These are phyloP conservation scores for Blastomyces parvus DNA, from an alignment of 2,329 filamentous ascomycete species.

Conservation along the genomic window DNA sequence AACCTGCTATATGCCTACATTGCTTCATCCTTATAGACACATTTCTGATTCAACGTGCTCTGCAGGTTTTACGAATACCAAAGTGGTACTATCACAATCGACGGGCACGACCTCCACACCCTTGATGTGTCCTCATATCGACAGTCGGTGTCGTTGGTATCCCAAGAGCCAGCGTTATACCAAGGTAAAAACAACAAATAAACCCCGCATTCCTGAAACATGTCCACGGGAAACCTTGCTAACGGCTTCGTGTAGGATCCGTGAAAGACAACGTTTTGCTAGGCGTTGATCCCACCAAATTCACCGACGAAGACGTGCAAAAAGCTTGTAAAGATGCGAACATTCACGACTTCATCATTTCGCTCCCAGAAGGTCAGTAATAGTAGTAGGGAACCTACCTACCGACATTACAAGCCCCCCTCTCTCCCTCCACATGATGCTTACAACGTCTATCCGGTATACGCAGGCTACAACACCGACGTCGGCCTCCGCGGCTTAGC, in stretches of 20 bases:
- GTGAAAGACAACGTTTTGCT: slow-evolving; percentile 42
- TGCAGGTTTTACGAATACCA: slow-evolving; percentile 18
- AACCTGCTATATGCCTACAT: background rate
- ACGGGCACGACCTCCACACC: slow-evolving; percentile 24
- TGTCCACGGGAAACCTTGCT: slow-evolving; percentile 6
- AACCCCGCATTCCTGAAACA: background rate
- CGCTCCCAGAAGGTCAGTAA: slow-evolving; percentile 38
- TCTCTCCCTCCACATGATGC: background rate
- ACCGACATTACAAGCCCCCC: background rate
- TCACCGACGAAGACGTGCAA: slow-evolving; percentile 34
- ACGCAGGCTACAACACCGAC: slow-evolving; percentile 36
- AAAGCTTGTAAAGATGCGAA: slow-evolving; percentile 44
- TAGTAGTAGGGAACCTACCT: background rate
- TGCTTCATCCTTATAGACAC: background rate
- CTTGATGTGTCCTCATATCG: slow-evolving; percentile 27
- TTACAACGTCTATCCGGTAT: background rate
- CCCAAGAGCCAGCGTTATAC: slow-evolving; percentile 40
- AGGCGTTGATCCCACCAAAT: slow-evolving; percentile 31
- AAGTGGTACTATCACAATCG: slow-evolving; percentile 31
- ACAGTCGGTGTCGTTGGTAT: slow-evolving; percentile 26
- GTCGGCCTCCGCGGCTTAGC: slow-evolving; percentile 42
- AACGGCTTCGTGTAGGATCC: slow-evolving; percentile 13
- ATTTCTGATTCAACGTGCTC: background rate
- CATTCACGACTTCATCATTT: slow-evolving; percentile 45
- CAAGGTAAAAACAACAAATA: slow-evolving; percentile 24